Base-by-base conservation (phyloP, 2,329 filamentous ascomycete genomes). In the Hypoxylon rubiginosum region DNA sequence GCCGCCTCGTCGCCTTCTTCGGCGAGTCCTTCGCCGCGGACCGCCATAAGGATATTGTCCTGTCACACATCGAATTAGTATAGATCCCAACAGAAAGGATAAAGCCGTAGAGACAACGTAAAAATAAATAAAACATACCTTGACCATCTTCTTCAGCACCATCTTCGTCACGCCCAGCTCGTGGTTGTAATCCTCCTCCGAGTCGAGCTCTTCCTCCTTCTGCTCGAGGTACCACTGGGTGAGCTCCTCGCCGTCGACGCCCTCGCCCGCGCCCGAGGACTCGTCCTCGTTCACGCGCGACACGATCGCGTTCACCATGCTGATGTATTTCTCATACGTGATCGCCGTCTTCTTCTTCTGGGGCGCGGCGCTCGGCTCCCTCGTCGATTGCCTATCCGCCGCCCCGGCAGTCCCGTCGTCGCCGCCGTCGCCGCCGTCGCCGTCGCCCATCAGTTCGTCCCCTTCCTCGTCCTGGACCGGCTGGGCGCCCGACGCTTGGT, bases 61-160 rank as follows among this genome's bases (percentile, higher is more conserved):
- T 94, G 81, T 65, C 88, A 65, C 0, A 30, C 4, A 43, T 30
- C 26, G 39, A 41, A 71, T 81, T 71, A 82, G 76, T 55, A 54
- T 65, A 51, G 1, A 43, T 28, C 19, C 5, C 46, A 60, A 62
- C 10, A 51, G 10, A 8, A 39, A 26, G n/a, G n/a, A 32, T 11
- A 62, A 41, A 48, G 56, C 1, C 30, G 2, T 26, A 43, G 24
- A 43, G 36, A 30, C 30, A 43, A 6, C 19, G 11, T 2, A 52
- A 48, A 30, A 43, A 26, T 48, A 45, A 49, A 68, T 19, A 59
- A 49, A 68, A 81, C 88, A 76, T 83, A 96, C 94, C 90, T 96
- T 97, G 76, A 97, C 92, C 91, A 98, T 97, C 80, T 93, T 91
- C 86, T 92, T 97, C 72, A 99, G 81, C 57, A 99, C 95, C 86